Percentiles rank a stretch among this genome's conserved stretches.
Evolutionary conservation across 2,329 filamentous ascomycete genomes (phyloP).

Genomic region (Penicillium sumatraense): DNA sequence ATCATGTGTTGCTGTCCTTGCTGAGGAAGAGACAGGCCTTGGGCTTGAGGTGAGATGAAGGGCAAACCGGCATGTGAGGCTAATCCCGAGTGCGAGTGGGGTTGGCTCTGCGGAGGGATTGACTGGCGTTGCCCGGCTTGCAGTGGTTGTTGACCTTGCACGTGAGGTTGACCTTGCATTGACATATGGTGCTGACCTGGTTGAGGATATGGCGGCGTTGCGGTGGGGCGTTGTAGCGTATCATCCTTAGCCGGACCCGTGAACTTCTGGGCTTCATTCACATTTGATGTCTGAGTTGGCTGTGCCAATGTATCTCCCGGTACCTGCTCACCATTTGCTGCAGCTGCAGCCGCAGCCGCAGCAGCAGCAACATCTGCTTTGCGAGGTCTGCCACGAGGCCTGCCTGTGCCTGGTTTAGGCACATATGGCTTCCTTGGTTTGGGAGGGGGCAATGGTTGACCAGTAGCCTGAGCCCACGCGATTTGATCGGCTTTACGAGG

Average conservation of each 20-base stretch:
- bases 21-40: slow-evolving; percentile 18
- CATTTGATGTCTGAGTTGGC: slow-evolving; percentile 5
- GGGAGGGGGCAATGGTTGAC: slow-evolving; percentile 21
- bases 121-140: slow-evolving; percentile 20
- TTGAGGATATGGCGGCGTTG: slow-evolving; percentile 26
- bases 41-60: slow-evolving; percentile 8
- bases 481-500: slow-evolving; percentile 35
- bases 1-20: slow-evolving; percentile 15
- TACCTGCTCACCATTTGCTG: slow-evolving; percentile 18
- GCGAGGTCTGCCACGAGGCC: slow-evolving; percentile 39
- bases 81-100: not conserved
- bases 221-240: slow-evolving; percentile 20
- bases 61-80: not conserved
- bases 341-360: slow-evolving; percentile 28
- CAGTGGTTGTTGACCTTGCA: not conserved
- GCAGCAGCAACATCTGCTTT: slow-evolving; percentile 39
- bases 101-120: slow-evolving; percentile 15
- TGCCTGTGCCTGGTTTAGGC: slow-evolving; percentile 31
- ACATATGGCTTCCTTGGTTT: slow-evolving; percentile 29
- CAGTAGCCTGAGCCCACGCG: slow-evolving; percentile 26
- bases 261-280: slow-evolving; percentile 15
- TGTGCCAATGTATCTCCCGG: slow-evolving; percentile 16
- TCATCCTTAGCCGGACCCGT: slow-evolving; percentile 19
- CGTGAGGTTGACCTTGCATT: slow-evolving; percentile 8
- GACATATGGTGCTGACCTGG: slow-evolving; percentile 11